Evolutionary conservation across 768 basidiomycete genomes (phyloP), one percentile per base, ranked within the genome.

Genomic region (Lanmaoa rubissima): DNA sequence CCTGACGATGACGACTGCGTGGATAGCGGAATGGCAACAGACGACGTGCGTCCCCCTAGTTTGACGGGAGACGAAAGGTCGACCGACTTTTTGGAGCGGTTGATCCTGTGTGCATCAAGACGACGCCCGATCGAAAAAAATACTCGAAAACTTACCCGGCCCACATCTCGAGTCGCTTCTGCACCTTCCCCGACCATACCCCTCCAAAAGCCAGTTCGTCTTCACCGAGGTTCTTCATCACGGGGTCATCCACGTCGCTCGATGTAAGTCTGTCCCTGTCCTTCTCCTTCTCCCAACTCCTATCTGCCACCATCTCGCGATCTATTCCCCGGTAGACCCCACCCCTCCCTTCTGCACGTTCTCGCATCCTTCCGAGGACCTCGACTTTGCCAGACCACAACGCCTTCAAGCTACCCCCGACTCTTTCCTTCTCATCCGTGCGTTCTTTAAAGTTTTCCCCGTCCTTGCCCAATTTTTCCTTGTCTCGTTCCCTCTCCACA

Each of bases 161-260:
- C 81, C 79, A 82, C 59, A 74, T 71, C 61, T 78, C 81, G 1
- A 82, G 66, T 71, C 78, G 80, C 43, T 74, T 73, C 63, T 78
- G 77, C 48, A 81, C 72, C 57, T 71, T 74, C 48, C 74, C 77
- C 12, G 74, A 71, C 75, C 74, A 78, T 39, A 58, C 70, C 58
- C 73, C 75, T 58, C 73, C 72, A 36, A 67, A 66, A 26, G 60
- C 64, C 38, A 68, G 50, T 24, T 75, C 71, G 28, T 74, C 72
- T 43, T 74, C 73, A 9, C 47, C 66, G 3, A 59, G 54, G 31
- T 55, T 63, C 59, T 64, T 72, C 39, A 57, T 53, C 43, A 55
- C 53, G 2, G 42, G 48, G 49, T 69, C 71, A 11, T 71, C 74
- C 56, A 65, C 45, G 43, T 74, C 74, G 39, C 72, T 74, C 55